Conservation (phyloP, 2,329 filamentous ascomycete species). For the Macrophomina pseudophaseolina region DNA sequence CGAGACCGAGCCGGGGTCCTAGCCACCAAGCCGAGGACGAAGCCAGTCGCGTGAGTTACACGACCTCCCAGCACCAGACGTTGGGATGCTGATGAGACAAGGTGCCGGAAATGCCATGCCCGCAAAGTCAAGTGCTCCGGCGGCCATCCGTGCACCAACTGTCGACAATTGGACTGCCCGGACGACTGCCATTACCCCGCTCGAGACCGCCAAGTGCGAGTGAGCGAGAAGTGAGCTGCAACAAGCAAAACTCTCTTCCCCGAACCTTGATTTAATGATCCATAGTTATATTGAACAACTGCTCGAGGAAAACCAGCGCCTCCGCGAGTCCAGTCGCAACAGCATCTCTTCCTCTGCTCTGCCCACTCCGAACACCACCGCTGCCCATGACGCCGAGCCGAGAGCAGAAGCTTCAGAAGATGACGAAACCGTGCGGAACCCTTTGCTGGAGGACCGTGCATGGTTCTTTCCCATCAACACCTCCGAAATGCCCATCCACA, state of each 20-base stretch:
- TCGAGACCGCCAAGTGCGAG: slow-evolving; percentile 38
- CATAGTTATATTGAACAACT: slow-evolving; percentile 37
- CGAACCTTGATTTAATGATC: neutral
- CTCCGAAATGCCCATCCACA: slow-evolving; percentile 42
- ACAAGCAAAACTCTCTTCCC: neutral
- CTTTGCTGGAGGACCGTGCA: slow-evolving; percentile 42
- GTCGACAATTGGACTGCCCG: slow-evolving; percentile 30
- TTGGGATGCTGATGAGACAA: slow-evolving; percentile 13
- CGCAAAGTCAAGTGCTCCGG: slow-evolving; percentile 44
- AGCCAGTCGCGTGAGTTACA: slow-evolving; percentile 14
- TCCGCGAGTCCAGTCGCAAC: slow-evolving; percentile 29
- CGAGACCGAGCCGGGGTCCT: neutral
- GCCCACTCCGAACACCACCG: slow-evolving; percentile 12
- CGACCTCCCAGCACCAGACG: no score
- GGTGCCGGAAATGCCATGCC: slow-evolving; percentile 36
- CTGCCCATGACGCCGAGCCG: neutral
- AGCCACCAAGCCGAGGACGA: slow-evolving; percentile 16
- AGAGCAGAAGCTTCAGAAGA: slow-evolving; percentile 23
- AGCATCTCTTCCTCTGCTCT: slow-evolving; percentile 1
- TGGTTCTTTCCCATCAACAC: slow-evolving; percentile 44
- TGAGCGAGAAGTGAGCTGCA: slow-evolving; percentile 35
- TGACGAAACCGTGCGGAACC: slow-evolving; percentile 40
- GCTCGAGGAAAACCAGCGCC: slow-evolving; percentile 38
- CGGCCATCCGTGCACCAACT: slow-evolving; percentile 40
- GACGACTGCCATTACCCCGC: slow-evolving; percentile 36